These are phyloP conservation scores for Stellera chamaejasme DNA, from an alignment of 345 rosid species.

Conservation along the genomic window DNA sequence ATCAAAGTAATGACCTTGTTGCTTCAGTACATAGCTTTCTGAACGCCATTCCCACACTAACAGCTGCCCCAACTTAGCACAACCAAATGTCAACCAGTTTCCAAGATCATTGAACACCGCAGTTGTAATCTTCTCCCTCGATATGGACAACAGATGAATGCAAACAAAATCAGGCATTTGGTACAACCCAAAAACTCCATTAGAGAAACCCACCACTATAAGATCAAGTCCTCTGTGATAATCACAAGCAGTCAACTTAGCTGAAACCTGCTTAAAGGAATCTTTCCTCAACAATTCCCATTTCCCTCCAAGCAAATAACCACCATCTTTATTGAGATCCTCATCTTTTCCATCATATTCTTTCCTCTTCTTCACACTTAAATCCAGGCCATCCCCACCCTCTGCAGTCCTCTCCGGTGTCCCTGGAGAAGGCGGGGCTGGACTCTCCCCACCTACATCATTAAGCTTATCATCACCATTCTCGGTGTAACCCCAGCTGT, in stretches of 20 bases:
- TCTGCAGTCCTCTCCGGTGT: constrained; percentile 65
- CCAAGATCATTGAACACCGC: constrained; percentile 82
- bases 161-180: constrained; percentile 97
- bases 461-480: constrained; percentile 21
- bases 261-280: constrained; percentile 60
- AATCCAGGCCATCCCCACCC: constrained; percentile 27
- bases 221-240: constrained; percentile 79
- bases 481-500: constrained; percentile 59
- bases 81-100: constrained; percentile 92
- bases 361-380: constrained; percentile 47
- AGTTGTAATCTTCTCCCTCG: constrained; percentile 82
- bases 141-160: constrained; percentile 71
- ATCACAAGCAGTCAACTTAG: constrained; percentile 70
- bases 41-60: constrained; percentile 98
- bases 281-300: constrained; percentile 82
- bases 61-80: constrained; percentile 88
- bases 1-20: constrained; percentile 98
- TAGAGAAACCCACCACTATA: constrained; percentile 83
- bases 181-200: constrained; percentile 86
- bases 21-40: constrained; percentile 91
- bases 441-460: constrained; percentile 15
- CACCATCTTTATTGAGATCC: constrained; percentile 22
- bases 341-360: constrained; percentile 38
- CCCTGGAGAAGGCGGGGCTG: constrained; percentile 30
- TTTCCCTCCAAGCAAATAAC: constrained; percentile 53